These are phyloP conservation scores for Epichloe bromicola DNA, from an alignment of 2,329 filamentous ascomycete species.

Conservation along the genomic window DNA sequence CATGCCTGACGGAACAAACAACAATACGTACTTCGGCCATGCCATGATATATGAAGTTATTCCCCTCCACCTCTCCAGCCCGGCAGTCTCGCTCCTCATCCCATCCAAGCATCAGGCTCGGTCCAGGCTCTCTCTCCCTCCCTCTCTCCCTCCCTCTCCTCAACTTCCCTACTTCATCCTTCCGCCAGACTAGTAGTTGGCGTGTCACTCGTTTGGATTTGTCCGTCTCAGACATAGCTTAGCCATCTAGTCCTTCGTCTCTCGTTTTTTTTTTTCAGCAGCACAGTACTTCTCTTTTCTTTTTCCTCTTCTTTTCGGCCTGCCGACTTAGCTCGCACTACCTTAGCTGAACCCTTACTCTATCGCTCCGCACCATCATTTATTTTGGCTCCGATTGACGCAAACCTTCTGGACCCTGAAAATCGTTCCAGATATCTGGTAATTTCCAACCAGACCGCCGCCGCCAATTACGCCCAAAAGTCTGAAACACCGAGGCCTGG, in stretches of 20 bases:
- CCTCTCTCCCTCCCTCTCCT: neutral
- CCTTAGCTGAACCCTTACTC: neutral
- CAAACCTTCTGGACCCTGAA: neutral
- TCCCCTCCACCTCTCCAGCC: neutral
- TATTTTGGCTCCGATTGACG: neutral
- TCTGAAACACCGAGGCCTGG: neutral
- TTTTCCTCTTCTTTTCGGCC: neutral
- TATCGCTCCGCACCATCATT: neutral
- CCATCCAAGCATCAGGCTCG: neutral
- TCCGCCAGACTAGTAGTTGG: constrained; percentile 1
- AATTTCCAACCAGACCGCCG: neutral
- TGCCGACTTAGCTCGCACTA: neutral
- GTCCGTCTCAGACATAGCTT: neutral
- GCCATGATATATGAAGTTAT: constrained; percentile 2
- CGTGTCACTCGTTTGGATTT: constrained; percentile 5
- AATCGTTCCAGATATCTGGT: neutral
- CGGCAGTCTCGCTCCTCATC: neutral
- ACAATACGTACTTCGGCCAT: neutral
- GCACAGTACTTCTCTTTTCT: neutral
- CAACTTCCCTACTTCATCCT: neutral
- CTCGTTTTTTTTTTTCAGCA: neutral
- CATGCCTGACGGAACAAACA: neutral
- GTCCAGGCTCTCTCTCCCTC: neutral
- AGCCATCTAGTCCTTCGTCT: neutral
- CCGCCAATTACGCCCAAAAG: too few species aligned